Base-by-base conservation (phyloP, 2,329 filamentous ascomycete species). In the Neonectria coccinea region DNA sequence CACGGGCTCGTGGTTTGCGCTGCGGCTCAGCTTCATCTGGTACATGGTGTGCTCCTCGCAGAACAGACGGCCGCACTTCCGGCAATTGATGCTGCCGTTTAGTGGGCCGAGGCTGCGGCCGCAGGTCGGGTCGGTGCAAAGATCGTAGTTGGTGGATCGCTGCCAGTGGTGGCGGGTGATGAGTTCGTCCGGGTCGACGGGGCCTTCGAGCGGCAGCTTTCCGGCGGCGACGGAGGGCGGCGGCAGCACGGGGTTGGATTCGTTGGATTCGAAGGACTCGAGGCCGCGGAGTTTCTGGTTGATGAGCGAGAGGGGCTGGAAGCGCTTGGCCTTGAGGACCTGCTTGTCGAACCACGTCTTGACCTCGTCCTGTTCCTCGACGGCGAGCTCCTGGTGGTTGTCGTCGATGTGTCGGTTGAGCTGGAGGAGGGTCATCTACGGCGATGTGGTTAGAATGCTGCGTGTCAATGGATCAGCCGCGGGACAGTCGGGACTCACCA, bases 1-100 rank as follows among this genome's bases (percentile, higher is more conserved):
- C 1, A 96, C 88, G 0, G 96, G 95, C 68, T 99, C 96, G 79
- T 97, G 93, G 63, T 90, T 87, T 4, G 96, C 96, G 31, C 94
- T 91, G 59, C 94, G 86, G 9, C 94, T 97, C 11, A 99, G 85
- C 83, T 97, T 97, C 92, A 98, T 98, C 82, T 99, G 95, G 76
- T 98, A 99, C 94, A 99, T 97, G 56, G 96, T 98, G 78, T 99
- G 96, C 72, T 95, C 92, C 75, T 98, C 96, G 79, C 96, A 99
- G 77, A 98, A 99, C 44, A 99, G 82, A 72, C 91, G 91, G 7
- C 96, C 96, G 74, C 96, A 99, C 67, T 94, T 93, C 67, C 96
- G 87, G 79, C 96, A 99, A 78, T 99, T 97, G 73, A 99, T 90
- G 73, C 86, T 94, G 18, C 94, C 93, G 73, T 92, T 94, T 7